Evolutionary conservation across 2,329 filamentous ascomycete genomes (phyloP).

Genomic region (Trichoderma gracile): DNA sequence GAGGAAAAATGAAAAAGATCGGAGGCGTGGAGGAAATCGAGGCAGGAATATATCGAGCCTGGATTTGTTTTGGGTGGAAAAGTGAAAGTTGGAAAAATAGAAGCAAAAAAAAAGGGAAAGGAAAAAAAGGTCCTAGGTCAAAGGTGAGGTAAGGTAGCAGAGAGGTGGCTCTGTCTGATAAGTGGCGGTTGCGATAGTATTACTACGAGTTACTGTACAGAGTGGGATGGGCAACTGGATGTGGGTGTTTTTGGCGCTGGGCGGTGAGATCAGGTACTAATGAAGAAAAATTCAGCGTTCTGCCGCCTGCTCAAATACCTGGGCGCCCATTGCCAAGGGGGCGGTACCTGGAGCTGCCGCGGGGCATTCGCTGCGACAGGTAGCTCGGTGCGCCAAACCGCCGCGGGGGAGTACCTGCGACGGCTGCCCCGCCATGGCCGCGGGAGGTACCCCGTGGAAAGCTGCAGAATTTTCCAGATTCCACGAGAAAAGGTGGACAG

Average conservation of each 20-base stretch:
- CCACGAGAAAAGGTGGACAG: slow-evolving; percentile 14
- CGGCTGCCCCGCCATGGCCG: slow-evolving; percentile 28
- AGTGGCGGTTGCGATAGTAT: slow-evolving; percentile 20
- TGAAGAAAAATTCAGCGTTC: slow-evolving; percentile 20
- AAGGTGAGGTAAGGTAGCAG: too few relatives aligned
- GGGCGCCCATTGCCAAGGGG: not conserved
- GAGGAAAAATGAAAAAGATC: not conserved
- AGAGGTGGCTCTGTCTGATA: slow-evolving; percentile 12
- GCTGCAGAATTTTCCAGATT: slow-evolving; percentile 34
- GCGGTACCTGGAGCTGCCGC: slow-evolving; percentile 22
- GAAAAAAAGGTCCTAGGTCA: slow-evolving; percentile 19
- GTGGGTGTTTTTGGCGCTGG: slow-evolving; percentile 16
- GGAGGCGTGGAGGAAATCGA: not conserved
- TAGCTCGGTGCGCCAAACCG: not conserved
- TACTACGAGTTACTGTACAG: too few relatives aligned
- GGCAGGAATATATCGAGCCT: slow-evolving; percentile 8
- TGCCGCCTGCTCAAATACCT: slow-evolving; percentile 4
- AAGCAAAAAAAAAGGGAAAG: not conserved
- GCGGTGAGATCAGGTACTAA: slow-evolving; percentile 26
- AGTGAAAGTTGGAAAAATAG: not conserved
- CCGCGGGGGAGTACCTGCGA: slow-evolving; percentile 19
- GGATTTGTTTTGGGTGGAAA: not conserved
- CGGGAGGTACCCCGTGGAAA: slow-evolving; percentile 30
- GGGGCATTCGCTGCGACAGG: not conserved
- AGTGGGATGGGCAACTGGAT: not conserved